These are phyloP conservation scores for Acrodontium crateriforme DNA, from an alignment of 2,329 filamentous ascomycete genomes.

Conservation along the genomic window DNA sequence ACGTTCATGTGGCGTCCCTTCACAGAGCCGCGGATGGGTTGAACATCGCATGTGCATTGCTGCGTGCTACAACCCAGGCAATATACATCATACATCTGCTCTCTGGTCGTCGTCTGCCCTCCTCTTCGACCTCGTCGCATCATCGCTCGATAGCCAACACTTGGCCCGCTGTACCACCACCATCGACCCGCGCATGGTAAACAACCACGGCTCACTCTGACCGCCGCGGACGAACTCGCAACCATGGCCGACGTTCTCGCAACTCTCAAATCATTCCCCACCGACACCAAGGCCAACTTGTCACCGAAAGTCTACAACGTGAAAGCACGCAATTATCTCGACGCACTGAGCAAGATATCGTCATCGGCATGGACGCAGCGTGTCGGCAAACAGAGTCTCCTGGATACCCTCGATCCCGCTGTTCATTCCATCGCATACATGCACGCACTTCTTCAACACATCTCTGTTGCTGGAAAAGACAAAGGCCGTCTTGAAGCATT, in stretches of 20 bases:
- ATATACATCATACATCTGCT: no score
- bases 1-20: no score
- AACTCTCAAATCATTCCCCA: slow-evolving; percentile 21
- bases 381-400: slow-evolving; percentile 26
- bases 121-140: no score
- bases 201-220: no score
- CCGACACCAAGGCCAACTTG: slow-evolving; percentile 14
- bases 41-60: no score
- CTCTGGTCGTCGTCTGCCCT: no score
- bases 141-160: no score
- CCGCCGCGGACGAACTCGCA: no score
- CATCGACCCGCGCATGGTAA: no score
- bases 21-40: no score
- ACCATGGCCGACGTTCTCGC: slow-evolving; percentile 15
- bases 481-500: slow-evolving; percentile 26
- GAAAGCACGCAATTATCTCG: slow-evolving; percentile 21
- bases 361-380: slow-evolving; percentile 22
- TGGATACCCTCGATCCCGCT: slow-evolving; percentile 39
- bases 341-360: slow-evolving; percentile 22
- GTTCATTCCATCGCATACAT: slow-evolving; percentile 47
- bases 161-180: no score
- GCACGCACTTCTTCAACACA: slow-evolving; percentile 34
- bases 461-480: slow-evolving; percentile 9
- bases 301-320: slow-evolving; percentile 27
- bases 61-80: no score